Evolutionary conservation across 2,329 filamentous ascomycete genomes (phyloP).

Genomic region (Trichothecium sympodiale): DNA sequence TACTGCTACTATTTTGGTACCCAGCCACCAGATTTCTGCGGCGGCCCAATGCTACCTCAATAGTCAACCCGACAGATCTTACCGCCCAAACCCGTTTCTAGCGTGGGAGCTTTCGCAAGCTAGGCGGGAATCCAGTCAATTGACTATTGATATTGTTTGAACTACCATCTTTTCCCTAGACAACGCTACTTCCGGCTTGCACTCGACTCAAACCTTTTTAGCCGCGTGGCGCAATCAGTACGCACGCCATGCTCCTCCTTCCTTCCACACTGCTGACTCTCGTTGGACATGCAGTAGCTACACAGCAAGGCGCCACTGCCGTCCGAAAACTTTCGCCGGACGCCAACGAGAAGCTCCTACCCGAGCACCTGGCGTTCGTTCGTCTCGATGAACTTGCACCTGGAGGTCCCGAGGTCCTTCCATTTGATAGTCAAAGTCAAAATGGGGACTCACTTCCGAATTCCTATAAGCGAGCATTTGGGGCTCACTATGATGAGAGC

Average conservation of each 20-base stretch:
- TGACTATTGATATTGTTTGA: too few relatives aligned
- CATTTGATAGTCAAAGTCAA: not conserved
- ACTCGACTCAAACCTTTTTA: too few relatives aligned
- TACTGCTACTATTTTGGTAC: too few relatives aligned
- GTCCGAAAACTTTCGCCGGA: slow-evolving; percentile 64
- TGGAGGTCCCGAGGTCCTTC: slow-evolving; percentile 5
- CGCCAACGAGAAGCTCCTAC: slow-evolving; percentile 61
- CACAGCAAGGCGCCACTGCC: slow-evolving; percentile 38
- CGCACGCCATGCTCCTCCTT: slow-evolving; percentile 20
- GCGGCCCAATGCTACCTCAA: too few relatives aligned
- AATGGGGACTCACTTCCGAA: slow-evolving; percentile 4
- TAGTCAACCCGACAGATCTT: too few relatives aligned
- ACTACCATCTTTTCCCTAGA: too few relatives aligned
- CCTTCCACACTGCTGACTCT: slow-evolving; percentile 35
- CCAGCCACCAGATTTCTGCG: too few relatives aligned
- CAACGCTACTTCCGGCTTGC: too few relatives aligned
- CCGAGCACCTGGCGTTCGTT: slow-evolving; percentile 50
- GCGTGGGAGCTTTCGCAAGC: too few relatives aligned
- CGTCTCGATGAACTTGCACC: slow-evolving; percentile 14
- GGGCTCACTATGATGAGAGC: slow-evolving; percentile 26
- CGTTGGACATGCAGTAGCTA: slow-evolving; percentile 24
- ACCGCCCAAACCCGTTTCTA: too few relatives aligned
- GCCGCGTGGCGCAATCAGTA: too few relatives aligned
- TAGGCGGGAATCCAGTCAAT: too few relatives aligned
- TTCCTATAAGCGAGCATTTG: slow-evolving; percentile 39